Base-by-base conservation (phyloP, 768 basidiomycete species). In the Clavaria fumosa region DNA sequence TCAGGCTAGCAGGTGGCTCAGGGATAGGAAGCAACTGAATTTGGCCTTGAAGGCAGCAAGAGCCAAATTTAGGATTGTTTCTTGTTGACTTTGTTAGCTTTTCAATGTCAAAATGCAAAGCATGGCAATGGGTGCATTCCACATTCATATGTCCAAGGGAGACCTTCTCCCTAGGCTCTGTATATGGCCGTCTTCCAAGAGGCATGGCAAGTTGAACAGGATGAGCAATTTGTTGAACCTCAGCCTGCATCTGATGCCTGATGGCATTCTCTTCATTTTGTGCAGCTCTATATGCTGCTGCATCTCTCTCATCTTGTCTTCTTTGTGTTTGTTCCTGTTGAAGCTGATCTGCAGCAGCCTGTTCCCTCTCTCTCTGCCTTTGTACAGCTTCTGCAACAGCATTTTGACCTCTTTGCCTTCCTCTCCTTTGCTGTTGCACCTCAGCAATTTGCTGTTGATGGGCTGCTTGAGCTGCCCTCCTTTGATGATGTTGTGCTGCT, bases 21-120 rank as follows among this genome's bases (percentile, higher is more conserved):
- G 39, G 47, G 1, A 60, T 27, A 0, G 14, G 7, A 3, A 45
- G 43, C 4, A 61, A 46, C 3, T 17, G 1, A 10, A 60, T 46
- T 27, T 52, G 44, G 1, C 55, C 55, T 28, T 28, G 26, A 28
- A 28, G 26, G 26, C 26, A 28, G 26, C 26, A 28, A 9, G 14
- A 14, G 14, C 26, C 26, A 28, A 28, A 28, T 28, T 28, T 28
- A 9, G 9, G 9, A 14, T 28, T 28, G 26, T 28, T 28, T 28
- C 26, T 9, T 9, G 26, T 28, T 9, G 26, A 28, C 9, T 9
- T 14, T 28, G 26, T 28, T 9, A 28, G 26, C 26, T 28, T 28
- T 14, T 28, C 26, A 9, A 9, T 14, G 14, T 28, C 26, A 28
- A 28, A 28, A 14, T 28, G 26, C 9, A 28, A 14, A 9, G 26